These are phyloP conservation scores for Kodamaea hsintzibuensis DNA, from an alignment of 805 yeast genomes.

Conservation along the genomic window DNA sequence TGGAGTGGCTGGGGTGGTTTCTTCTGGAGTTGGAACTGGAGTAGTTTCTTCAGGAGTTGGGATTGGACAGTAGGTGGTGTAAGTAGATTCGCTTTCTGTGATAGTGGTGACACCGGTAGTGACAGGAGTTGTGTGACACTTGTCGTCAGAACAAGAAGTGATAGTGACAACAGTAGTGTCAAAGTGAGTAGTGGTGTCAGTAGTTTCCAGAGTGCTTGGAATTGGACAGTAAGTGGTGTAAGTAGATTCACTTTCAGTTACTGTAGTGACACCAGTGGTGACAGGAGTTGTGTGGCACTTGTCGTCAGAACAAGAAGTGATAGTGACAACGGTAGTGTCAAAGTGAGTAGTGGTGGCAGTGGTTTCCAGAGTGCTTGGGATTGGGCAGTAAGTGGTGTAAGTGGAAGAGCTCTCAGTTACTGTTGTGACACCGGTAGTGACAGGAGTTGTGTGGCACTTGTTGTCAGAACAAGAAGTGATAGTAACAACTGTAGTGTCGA, in stretches of 20 bases:
- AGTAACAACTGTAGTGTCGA: constrained; percentile 24
- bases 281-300: constrained; percentile 29
- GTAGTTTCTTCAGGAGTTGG: constrained; percentile 12
- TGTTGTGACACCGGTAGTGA: constrained; percentile 24
- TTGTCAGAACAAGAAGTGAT: constrained; percentile 29
- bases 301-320: constrained; percentile 17
- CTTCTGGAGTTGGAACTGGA: constrained; percentile 10
- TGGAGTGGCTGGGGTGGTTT: constrained; percentile 7
- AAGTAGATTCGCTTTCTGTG: constrained; percentile 35
- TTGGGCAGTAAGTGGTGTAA: constrained; percentile 31
- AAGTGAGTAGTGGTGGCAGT: constrained; percentile 13
- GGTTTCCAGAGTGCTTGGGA: constrained; percentile 2
- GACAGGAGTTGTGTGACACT: constrained; percentile 22
- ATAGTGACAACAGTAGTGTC: constrained; percentile 11
- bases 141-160: constrained; percentile 26
- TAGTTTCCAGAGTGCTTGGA: constrained; percentile 6
- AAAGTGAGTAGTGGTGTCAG: constrained; percentile 21
- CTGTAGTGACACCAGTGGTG: constrained; percentile 32
- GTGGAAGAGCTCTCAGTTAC: constrained; percentile 24
- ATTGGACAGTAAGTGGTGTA: constrained; percentile 20
- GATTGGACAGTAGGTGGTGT: constrained; percentile 37
- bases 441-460: constrained; percentile 19
- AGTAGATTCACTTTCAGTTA: constrained; percentile 13
- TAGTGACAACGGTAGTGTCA: constrained; percentile 25
- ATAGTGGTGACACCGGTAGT: constrained; percentile 38